Conservation (phyloP, 2,329 filamentous ascomycete genomes). For the Colletotrichum horii region DNA sequence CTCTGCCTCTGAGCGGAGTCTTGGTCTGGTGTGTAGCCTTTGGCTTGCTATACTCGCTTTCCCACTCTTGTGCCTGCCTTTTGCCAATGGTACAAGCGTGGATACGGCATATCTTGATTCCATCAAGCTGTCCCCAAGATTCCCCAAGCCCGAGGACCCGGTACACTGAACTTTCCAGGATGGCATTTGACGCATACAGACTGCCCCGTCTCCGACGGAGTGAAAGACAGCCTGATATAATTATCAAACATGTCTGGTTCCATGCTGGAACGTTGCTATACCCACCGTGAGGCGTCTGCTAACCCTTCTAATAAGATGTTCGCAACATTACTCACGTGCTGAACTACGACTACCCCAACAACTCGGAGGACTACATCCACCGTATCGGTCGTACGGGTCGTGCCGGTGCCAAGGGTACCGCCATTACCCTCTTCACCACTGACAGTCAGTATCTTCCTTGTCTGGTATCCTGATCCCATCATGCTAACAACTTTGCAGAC, state of each 20-base stretch:
- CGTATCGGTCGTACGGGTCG: conserved; percentile 95
- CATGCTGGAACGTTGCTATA: conserved; percentile 69
- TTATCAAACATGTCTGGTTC: conserved; percentile 51
- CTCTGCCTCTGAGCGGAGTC: conserved; percentile 72
- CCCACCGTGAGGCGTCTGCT: conserved; percentile 66
- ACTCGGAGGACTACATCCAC: conserved; percentile 98
- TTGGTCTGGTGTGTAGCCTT: conserved; percentile 80
- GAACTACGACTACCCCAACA: conserved; percentile 99
- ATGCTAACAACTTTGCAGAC: conserved; percentile 61
- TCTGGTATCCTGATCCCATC: neutral
- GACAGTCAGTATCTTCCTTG: conserved; percentile 76
- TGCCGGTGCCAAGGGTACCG: conserved; percentile 92
- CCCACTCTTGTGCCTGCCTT: conserved; percentile 74
- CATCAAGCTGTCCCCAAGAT: conserved; percentile 72
- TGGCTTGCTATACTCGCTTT: conserved; percentile 72
- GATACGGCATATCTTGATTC: conserved; percentile 80
- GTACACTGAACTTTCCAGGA: conserved; percentile 57
- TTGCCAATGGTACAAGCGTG: conserved; percentile 73
- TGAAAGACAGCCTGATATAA: conserved; percentile 59
- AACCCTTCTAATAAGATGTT: conserved; percentile 90
- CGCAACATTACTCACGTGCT: conserved; percentile 99
- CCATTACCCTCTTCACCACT: conserved; percentile 98
- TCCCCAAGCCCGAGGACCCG: conserved; percentile 61
- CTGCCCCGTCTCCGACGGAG: conserved; percentile 63
- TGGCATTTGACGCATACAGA: conserved; percentile 65